These are phyloP conservation scores for Neoscytalidium dimidiatum DNA, from an alignment of 2,329 filamentous ascomycete genomes.

Conservation along the genomic window DNA sequence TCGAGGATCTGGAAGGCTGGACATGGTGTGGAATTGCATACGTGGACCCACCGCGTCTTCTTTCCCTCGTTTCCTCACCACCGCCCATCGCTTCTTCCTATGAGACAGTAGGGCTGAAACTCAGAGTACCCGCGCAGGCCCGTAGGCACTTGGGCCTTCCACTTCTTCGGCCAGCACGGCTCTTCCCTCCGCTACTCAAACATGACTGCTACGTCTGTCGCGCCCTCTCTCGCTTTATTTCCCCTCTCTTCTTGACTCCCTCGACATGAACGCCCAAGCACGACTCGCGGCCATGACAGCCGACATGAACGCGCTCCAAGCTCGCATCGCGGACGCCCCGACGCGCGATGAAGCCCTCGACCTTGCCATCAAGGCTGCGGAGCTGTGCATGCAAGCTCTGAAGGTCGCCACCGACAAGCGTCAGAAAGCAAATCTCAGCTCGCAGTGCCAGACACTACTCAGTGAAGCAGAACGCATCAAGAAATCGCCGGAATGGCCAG, in stretches of 20 bases:
- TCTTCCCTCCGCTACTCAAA: neutral
- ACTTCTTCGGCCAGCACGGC: neutral
- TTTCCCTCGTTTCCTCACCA: neutral
- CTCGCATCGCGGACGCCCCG: conserved; percentile 50
- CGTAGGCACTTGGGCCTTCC: neutral
- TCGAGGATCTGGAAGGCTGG: neutral
- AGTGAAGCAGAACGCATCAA: conserved; percentile 77
- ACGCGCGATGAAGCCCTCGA: conserved; percentile 68
- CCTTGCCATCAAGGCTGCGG: conserved; percentile 74
- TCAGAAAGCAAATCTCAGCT: conserved; percentile 67
- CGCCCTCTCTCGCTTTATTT: neutral
- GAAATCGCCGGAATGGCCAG: conserved; percentile 29
- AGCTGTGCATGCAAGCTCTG: conserved; percentile 79
- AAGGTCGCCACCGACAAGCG: conserved; percentile 59
- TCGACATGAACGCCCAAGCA: neutral
- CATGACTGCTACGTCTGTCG: neutral
- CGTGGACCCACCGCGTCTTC: neutral
- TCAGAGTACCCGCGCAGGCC: neutral
- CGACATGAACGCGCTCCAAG: conserved; percentile 31
- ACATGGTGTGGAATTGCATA: neutral
- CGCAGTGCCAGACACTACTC: conserved; percentile 70
- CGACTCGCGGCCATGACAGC: conserved; percentile 1
- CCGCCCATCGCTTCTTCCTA: conserved; percentile 4
- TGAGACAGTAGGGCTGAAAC: neutral
- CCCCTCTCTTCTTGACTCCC: neutral